Evolutionary conservation across 345 rosid species (phyloP), one percentile per base, ranked within the genome.

Genomic region (Pugionium cornutum): DNA sequence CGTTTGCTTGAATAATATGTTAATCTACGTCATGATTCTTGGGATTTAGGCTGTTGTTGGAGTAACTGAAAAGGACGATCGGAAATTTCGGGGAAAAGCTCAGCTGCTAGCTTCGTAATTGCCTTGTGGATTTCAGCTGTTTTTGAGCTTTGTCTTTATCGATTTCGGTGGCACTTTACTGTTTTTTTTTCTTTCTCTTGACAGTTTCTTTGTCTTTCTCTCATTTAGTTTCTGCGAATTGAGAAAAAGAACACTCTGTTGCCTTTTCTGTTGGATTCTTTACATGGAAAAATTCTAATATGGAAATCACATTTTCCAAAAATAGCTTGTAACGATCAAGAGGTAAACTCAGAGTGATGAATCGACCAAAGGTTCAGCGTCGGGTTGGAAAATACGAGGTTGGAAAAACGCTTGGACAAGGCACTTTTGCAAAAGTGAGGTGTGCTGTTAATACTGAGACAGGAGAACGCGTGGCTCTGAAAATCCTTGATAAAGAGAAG

Each of bases 341-440:
- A 62, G 27, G 40, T 53, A 62, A 36, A 2, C 9, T 43, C 9
- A 34, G 45, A 73, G 50, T 4, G 56, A 73, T 73, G 77, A 74
- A 67, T 67, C 64, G 67, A 11, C 18, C 77, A 9, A 74, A 89
- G 84, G 77, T 82, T 18, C 91, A 92, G 78, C 94, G 89, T 42
- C 75, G 96, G 2, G 86, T 94, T 36, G 99, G 99, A 72, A 91
- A 76, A 75, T 94, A 94, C 62, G 97, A 94, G 83, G 72, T 91
- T 9, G 97, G 99, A 33, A 81, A 86, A 77, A 94, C 96, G 30
- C 78, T 94, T 7, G 99, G 99, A 4, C 96, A 94, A 77, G 99
- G 99, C 31, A 85, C 95, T 43, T 94, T 90, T 37, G 99, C 99
- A 2, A 94, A 94, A 86, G 99, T 94, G 36, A 88, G 92, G 81